Conservation (phyloP, 495 filamentous ascomycete genomes). For the Xylaria cubensis region DNA sequence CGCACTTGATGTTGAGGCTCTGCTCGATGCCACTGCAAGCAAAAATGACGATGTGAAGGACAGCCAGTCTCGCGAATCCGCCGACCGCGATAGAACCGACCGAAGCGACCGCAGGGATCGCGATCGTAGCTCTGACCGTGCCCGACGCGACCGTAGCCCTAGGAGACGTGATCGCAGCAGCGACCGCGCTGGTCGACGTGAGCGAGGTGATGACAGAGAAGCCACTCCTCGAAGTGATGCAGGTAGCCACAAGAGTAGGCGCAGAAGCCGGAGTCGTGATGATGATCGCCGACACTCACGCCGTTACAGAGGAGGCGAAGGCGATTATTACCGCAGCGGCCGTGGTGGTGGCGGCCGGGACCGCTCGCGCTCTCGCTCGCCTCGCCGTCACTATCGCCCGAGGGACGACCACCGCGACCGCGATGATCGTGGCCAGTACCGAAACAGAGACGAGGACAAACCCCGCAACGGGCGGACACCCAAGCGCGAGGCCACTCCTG, state of each 20-base stretch:
- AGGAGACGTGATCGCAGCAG: slow-evolving; percentile 72
- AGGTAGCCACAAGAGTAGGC: slow-evolving; percentile 85
- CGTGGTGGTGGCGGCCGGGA: slow-evolving; percentile 57
- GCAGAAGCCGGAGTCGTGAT: slow-evolving; percentile 81
- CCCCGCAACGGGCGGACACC: slow-evolving; percentile 58
- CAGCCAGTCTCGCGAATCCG: slow-evolving; percentile 37
- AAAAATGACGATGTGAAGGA: slow-evolving; percentile 59
- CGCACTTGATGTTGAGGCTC: slow-evolving; percentile 89
- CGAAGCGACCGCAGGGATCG: slow-evolving; percentile 48
- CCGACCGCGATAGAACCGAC: slow-evolving; percentile 39
- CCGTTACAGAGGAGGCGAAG: slow-evolving; percentile 75
- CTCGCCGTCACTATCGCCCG: slow-evolving; percentile 79
- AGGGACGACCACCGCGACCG: slow-evolving; percentile 63
- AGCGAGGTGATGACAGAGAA: slow-evolving; percentile 54
- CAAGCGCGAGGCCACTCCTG: slow-evolving; percentile 58
- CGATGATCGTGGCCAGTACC: slow-evolving; percentile 53
- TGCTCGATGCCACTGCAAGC: slow-evolving; percentile 86
- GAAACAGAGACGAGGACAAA: slow-evolving; percentile 60
- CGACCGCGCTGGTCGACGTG: slow-evolving; percentile 48
- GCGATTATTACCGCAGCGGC: slow-evolving; percentile 77
- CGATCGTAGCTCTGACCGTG: slow-evolving; percentile 60
- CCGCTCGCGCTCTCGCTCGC: slow-evolving; percentile 78
- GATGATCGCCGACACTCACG: slow-evolving; percentile 79
- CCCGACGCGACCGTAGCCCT: slow-evolving; percentile 65
- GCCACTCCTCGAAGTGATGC: slow-evolving; percentile 79